phyloP scores from a whole-genome alignment of 371 early-diverging fungal species.

The Blakeslea trispora region DNA sequence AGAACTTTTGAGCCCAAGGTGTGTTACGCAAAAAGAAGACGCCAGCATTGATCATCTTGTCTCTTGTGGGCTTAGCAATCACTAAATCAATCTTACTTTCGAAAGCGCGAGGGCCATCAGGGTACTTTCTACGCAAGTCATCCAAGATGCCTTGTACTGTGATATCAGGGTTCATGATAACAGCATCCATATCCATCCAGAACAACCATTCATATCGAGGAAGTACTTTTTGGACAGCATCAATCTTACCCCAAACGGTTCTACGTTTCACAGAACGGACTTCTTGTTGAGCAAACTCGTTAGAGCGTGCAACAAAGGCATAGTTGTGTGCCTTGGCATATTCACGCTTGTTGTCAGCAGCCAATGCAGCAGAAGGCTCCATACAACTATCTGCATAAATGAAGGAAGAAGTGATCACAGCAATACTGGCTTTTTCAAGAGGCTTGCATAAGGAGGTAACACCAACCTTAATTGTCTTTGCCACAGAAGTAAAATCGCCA shows the following conservation, averaged over 20 bases:
- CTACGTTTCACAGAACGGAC: conserved; percentile 40
- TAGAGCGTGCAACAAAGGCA: conserved; percentile 59
- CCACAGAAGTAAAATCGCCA: conserved; percentile 26
- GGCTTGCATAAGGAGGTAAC: conserved; percentile 17
- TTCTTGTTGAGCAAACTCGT: conserved; percentile 63
- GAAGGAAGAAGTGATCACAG: conserved; percentile 55
- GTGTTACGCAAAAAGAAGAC: conserved; percentile 66
- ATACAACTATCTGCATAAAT: conserved; percentile 58
- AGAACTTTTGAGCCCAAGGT: conserved; percentile 56
- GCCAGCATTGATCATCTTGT: conserved; percentile 63
- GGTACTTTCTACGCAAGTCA: conserved; percentile 25
- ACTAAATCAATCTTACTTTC: conserved; percentile 48
- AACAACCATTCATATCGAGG: conserved; percentile 71
- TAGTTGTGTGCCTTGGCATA: conserved; percentile 61
- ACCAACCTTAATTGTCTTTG: conserved; percentile 10
- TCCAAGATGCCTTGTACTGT: conserved; percentile 38
- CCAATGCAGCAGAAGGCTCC: conserved; percentile 48
- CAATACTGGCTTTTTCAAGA: conserved; percentile 35
- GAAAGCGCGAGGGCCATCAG: conserved; percentile 31
- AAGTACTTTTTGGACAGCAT: conserved; percentile 59
- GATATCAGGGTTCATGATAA: conserved; percentile 51
- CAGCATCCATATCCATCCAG: conserved; percentile 72
- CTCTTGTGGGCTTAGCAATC: conserved; percentile 47
- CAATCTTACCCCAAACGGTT: conserved; percentile 66
- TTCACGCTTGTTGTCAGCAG: conserved; percentile 59